Conservation (phyloP, 495 filamentous ascomycete genomes). For the Evernia prunastri region DNA sequence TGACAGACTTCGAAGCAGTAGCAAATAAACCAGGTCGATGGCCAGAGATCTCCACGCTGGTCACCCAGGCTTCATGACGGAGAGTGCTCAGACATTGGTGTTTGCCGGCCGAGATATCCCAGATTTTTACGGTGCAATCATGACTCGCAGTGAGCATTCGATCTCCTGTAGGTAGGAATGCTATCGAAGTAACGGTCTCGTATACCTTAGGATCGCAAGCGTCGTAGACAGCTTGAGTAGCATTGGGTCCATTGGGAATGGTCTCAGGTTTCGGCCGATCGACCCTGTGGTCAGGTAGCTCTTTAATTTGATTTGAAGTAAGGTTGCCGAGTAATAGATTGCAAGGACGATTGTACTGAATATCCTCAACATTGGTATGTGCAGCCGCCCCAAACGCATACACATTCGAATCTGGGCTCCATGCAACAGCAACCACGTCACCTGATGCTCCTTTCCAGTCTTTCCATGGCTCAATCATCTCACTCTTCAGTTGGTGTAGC, state of each 20-base stretch:
- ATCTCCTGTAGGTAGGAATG: conserved; percentile 54
- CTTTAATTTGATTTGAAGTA: conserved; percentile 45
- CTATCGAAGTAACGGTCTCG: conserved; percentile 67
- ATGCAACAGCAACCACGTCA: conserved; percentile 43
- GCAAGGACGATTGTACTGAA: conserved; percentile 75
- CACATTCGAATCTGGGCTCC: conserved; percentile 43
- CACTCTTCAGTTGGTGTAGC: conserved; percentile 24
- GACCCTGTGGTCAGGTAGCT: conserved; percentile 65
- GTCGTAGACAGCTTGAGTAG: conserved; percentile 50
- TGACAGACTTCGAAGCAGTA: conserved; percentile 39
- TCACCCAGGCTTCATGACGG: conserved; percentile 60
- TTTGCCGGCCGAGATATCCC: conserved; percentile 44
- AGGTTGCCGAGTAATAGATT: conserved; percentile 73
- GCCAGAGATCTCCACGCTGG: conserved; percentile 58
- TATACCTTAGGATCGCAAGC: conserved; percentile 65
- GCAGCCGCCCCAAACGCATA: conserved; percentile 62
- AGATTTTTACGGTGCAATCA: conserved; percentile 73
- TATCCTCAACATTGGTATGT: conserved; percentile 65
- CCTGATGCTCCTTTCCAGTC: conserved; percentile 49
- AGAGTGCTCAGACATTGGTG: conserved; percentile 46
- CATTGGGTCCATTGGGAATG: conserved; percentile 43
- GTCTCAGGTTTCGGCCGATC: conserved; percentile 45
- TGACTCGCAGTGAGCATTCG: conserved; percentile 72
- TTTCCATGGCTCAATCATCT: conserved; percentile 34
- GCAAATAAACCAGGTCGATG: conserved; percentile 41